These are phyloP conservation scores for Aspergillus sp. DNA, from an alignment of 2,329 filamentous ascomycete genomes.

Conservation along the genomic window DNA sequence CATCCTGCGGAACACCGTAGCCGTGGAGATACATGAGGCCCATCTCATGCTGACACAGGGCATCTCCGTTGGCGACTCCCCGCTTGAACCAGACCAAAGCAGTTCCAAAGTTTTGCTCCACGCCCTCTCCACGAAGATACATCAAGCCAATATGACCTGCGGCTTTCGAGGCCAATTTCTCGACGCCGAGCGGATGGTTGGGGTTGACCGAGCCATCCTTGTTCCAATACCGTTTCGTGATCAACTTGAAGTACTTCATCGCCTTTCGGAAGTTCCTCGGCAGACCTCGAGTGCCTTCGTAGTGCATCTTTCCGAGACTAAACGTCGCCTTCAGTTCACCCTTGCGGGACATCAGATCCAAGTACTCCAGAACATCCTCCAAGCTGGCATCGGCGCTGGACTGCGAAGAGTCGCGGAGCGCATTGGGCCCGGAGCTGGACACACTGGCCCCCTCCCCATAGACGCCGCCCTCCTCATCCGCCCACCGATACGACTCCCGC, in stretches of 20 bases:
- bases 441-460: slow-evolving; percentile 95
- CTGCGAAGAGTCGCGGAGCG: slow-evolving; percentile 68
- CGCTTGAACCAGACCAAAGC: slow-evolving; percentile 82
- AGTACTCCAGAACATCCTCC: slow-evolving; percentile 91
- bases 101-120: slow-evolving; percentile 72
- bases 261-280: slow-evolving; percentile 71
- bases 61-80: slow-evolving; percentile 71
- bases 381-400: slow-evolving; percentile 82
- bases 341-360: slow-evolving; percentile 86
- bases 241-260: slow-evolving; percentile 75
- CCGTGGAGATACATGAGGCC: slow-evolving; percentile 82
- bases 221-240: slow-evolving; percentile 79
- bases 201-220: slow-evolving; percentile 72
- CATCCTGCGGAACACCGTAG: slow-evolving; percentile 68
- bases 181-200: slow-evolving; percentile 67
- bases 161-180: slow-evolving; percentile 77
- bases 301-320: slow-evolving; percentile 80
- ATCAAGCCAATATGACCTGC: slow-evolving; percentile 87
- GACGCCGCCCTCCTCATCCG: slow-evolving; percentile 86
- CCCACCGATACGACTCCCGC: slow-evolving; percentile 77
- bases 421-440: slow-evolving; percentile 80
- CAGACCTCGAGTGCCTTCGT: slow-evolving; percentile 77
- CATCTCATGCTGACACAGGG: slow-evolving; percentile 79
- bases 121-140: slow-evolving; percentile 83
- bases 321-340: slow-evolving; percentile 86